Evolutionary conservation across 129 eudicot genomes (phyloP).

Genomic region (Tanacetum coccineum): DNA sequence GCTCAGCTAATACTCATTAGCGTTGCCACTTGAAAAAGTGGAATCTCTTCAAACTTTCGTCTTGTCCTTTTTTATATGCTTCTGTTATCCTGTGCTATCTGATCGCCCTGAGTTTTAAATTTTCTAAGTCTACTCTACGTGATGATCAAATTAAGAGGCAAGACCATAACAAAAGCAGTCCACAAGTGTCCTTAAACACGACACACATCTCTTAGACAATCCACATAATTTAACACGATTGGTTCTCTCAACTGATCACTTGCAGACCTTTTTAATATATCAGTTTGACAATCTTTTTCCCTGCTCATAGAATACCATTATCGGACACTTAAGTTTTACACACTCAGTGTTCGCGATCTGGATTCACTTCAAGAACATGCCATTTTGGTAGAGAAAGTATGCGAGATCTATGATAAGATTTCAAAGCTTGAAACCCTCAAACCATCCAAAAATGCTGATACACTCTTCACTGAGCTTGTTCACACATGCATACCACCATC

Average conservation of each 20-base stretch:
- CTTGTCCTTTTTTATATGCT: too few relatives aligned
- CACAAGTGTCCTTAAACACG: slow-evolving; percentile 57
- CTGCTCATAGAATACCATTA: slow-evolving; percentile 5
- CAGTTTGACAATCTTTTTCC: too few relatives aligned
- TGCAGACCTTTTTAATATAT: slow-evolving; percentile 14
- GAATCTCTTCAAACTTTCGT: too few relatives aligned
- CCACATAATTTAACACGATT: slow-evolving; percentile 27
- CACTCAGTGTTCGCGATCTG: slow-evolving; percentile 48
- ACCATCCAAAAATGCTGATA: slow-evolving; percentile 79
- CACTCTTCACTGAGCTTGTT: slow-evolving; percentile 70
- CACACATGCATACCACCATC: slow-evolving; percentile 66
- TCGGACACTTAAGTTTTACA: too few relatives aligned
- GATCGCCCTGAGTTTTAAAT: too few relatives aligned
- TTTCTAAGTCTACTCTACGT: too few relatives aligned
- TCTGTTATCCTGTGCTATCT: too few relatives aligned
- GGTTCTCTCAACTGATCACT: slow-evolving; percentile 24
- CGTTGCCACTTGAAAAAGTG: too few relatives aligned
- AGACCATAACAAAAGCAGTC: too few relatives aligned
- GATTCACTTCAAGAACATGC: slow-evolving; percentile 46
- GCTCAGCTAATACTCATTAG: too few relatives aligned
- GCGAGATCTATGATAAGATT: slow-evolving; percentile 58
- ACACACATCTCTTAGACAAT: slow-evolving; percentile 30
- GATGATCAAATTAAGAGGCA: too few relatives aligned
- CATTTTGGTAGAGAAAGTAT: slow-evolving; percentile 52
- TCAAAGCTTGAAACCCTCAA: slow-evolving; percentile 73